Evolutionary conservation across 257 asterid species (phyloP), one percentile per base, ranked within the genome.

Genomic region (Solanum appendiculatum): DNA sequence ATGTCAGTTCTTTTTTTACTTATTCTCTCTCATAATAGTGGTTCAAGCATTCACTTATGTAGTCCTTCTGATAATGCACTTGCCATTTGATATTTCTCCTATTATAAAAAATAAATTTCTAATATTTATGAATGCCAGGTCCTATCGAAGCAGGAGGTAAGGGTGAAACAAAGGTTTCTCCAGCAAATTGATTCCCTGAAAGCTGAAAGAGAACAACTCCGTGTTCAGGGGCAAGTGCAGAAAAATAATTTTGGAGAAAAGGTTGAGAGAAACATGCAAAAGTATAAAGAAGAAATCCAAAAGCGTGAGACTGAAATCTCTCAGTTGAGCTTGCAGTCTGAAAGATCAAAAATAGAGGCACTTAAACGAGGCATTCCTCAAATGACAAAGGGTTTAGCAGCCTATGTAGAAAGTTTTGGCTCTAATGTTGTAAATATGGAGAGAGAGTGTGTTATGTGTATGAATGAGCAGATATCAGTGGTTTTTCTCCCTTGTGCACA

Each of bases 401-500:
- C 87, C 40, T 90, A 88, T 87, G 89, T 90, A 87, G 94, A 91
- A 86, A 90, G 82, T 85, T 88, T 86, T 83, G 91, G 89, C 51
- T 88, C 77, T 9, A 90, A 78, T 51, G 85, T 80, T 39, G 88
- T 90, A 5, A 90, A 87, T 25, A 94, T 90, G 1, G 98, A 96
- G 51, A 90, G 97, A 90, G 99, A 96, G 82, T 94, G 99, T 7
- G 93, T 96, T 20, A 91, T 96, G 98, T 96, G 98, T 77, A 86
- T 96, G 98, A 86, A 91, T 0, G 97, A 92, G 6, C 98, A 92
- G 89, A 92, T 89, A 29, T 88, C 93, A 0, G 97, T 96, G 86
- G 93, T 95, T 42, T 95, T 96, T 89, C 81, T 93, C 83, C 99
- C 99, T 0, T 96, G 99, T 84, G 92, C 95, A 2, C 99, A 96